Evolutionary conservation across 2,329 filamentous ascomycete genomes (phyloP).

Genomic region (Onygenales sp.): DNA sequence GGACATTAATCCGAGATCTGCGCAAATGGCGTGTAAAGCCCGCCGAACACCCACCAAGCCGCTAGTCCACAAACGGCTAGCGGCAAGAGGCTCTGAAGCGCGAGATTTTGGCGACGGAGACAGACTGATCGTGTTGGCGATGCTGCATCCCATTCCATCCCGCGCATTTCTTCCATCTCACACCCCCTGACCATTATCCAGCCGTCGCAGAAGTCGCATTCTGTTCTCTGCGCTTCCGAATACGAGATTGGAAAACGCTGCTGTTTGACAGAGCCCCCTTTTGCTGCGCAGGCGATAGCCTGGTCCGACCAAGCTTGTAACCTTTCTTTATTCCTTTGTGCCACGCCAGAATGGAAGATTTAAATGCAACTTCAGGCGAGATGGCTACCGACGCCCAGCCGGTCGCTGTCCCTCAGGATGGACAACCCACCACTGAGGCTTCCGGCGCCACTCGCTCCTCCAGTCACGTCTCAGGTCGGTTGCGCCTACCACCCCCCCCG

Average conservation of each 20-base stretch:
- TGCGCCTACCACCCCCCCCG: constrained; percentile 1
- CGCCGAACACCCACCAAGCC: neutral
- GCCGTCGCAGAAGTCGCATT: neutral
- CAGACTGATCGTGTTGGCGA: constrained; percentile 7
- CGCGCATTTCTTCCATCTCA: neutral
- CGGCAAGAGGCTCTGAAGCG: constrained; percentile 7
- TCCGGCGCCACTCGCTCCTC: constrained; percentile 13
- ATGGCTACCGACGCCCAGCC: constrained; percentile 21
- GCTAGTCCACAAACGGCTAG: constrained; percentile 11
- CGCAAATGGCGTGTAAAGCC: neutral
- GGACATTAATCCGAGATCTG: neutral
- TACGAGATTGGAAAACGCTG: neutral
- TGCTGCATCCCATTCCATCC: neutral
- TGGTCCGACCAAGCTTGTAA: constrained; percentile 6
- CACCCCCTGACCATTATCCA: neutral
- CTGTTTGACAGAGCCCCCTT: constrained; percentile 4
- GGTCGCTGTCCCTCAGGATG: constrained; percentile 19
- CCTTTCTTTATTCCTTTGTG: constrained; percentile 14
- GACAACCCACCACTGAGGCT: constrained; percentile 14
- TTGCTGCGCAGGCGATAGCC: constrained; percentile 5
- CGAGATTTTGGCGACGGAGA: constrained; percentile 12
- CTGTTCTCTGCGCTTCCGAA: neutral
- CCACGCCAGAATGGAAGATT: constrained; percentile 29
- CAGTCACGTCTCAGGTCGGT: constrained; percentile 24
- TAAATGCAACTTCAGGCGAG: constrained; percentile 17